Evolutionary conservation across 345 rosid species (phyloP), one percentile per base, ranked within the genome.

Genomic region (Atalantia buxifolia): DNA sequence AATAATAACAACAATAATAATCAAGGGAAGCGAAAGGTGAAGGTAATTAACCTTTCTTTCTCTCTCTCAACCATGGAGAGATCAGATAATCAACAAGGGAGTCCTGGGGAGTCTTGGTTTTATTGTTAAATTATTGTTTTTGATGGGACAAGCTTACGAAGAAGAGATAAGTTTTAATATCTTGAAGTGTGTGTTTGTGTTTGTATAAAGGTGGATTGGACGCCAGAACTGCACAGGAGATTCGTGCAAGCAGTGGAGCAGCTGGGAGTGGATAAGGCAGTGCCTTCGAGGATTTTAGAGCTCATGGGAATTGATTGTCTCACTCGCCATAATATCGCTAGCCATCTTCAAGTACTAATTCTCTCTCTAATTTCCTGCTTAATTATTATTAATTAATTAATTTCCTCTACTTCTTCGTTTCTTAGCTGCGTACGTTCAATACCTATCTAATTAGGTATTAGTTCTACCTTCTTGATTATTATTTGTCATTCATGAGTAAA

Each of bases 201-300:
- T 16, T 18, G 50, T 45, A 45, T 45, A 45, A 45, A 96, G 98
- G 97, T 96, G 88, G 99, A 96, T 69, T 96, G 99, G 99, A 96
- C 98, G 24, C 93, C 97, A 70, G 98, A 92, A 75, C 83, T 96
- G 85, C 99, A 96, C 83, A 85, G 93, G 85, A 89, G 89, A 65
- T 96, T 96, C 45, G 98, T 94, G 76, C 93, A 94, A 48, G 99
- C 99, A 62, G 98, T 96, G 89, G 98, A 96, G 84, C 95, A 91
- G 81, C 85, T 96, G 31, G 99, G 99, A 3, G 84, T 96, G 76
- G 99, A 96, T 76, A 92, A 94, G 92, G 99, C 99, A 25, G 98
- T 96, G 59, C 99, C 99, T 53, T 96, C 98, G 2, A 86, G 93
- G 79, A 96, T 96, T 75, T 84, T 96, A 80, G 97, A 96, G 86